These are phyloP conservation scores for Emericellopsis cladophorae DNA, from an alignment of 2,329 filamentous ascomycete genomes.

Conservation along the genomic window DNA sequence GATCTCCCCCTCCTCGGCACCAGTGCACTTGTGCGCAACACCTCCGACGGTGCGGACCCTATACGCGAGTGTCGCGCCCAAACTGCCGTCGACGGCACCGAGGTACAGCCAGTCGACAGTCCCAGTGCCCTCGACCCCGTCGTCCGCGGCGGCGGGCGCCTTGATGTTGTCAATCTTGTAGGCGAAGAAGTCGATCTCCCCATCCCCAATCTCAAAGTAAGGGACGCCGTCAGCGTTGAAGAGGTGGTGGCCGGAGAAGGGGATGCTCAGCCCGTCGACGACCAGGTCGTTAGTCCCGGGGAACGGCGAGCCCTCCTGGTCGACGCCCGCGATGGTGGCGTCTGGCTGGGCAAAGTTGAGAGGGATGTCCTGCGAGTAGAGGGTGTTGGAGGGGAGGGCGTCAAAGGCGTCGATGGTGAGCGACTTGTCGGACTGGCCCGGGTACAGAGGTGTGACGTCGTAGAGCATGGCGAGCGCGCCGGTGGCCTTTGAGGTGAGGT, in stretches of 20 bases:
- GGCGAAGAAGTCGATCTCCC: slow-evolving; percentile 24
- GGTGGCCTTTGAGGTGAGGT: slow-evolving; percentile 18
- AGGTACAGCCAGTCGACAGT: slow-evolving; percentile 45
- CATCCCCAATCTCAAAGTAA: slow-evolving; percentile 41
- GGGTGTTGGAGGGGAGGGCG: slow-evolving; percentile 23
- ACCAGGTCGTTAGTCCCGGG: slow-evolving; percentile 27
- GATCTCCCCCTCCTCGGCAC: slow-evolving; percentile 24
- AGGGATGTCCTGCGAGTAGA: slow-evolving; percentile 29
- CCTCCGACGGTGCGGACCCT: slow-evolving; percentile 44
- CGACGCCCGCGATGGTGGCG: not conserved
- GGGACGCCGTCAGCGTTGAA: slow-evolving; percentile 44
- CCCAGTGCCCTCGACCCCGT: slow-evolving; percentile 32
- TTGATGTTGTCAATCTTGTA: slow-evolving; percentile 35
- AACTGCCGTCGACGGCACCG: slow-evolving; percentile 22
- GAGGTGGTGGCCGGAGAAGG: slow-evolving; percentile 52
- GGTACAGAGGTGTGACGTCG: slow-evolving; percentile 41
- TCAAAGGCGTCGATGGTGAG: slow-evolving; percentile 25
- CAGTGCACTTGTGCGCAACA: slow-evolving; percentile 26
- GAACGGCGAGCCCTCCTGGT: slow-evolving; percentile 4
- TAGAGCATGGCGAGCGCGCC: slow-evolving; percentile 50
- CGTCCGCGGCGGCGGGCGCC: slow-evolving; percentile 36
- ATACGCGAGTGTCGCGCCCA: slow-evolving; percentile 31
- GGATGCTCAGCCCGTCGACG: slow-evolving; percentile 23
- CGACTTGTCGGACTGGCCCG: slow-evolving; percentile 23
- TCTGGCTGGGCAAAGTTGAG: slow-evolving; percentile 27